These are phyloP conservation scores for Artemisia argyi DNA, from an alignment of 129 eudicot species.

Conservation along the genomic window DNA sequence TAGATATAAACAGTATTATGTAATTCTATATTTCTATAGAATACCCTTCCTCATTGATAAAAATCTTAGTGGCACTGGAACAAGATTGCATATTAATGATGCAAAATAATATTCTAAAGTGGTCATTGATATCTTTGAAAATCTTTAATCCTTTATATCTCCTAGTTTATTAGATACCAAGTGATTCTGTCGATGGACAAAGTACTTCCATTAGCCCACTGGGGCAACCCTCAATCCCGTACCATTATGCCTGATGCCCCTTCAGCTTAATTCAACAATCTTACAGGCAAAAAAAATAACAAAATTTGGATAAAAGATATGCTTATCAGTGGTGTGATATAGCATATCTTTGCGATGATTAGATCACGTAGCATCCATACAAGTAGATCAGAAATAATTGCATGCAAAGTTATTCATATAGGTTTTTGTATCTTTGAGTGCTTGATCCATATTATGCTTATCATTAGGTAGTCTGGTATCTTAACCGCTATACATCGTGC, in stretches of 20 bases:
- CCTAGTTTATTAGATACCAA: neutral
- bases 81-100: neutral
- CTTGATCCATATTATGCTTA: neutral
- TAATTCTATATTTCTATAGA: no score
- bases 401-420: no score
- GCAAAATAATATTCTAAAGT: neutral
- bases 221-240: neutral
- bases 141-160: slow-evolving; percentile 1
- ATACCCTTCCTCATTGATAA: neutral
- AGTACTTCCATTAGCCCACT: neutral
- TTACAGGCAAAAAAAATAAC: neutral
- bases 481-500: neutral
- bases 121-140: neutral
- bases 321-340: neutral
- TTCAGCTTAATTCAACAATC: neutral
- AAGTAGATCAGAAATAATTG: neutral
- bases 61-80: neutral
- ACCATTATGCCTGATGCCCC: neutral
- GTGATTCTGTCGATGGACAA: neutral
- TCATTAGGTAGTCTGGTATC: slow-evolving; percentile 1
- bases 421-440: no score
- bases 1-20: no score
- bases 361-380: neutral
- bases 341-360: neutral
- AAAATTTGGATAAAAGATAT: neutral